Evolutionary conservation across 1,284 basidiomycete species (phyloP), one percentile per base, ranked within the genome.

Genomic region (Apiotrichum domesticum): DNA sequence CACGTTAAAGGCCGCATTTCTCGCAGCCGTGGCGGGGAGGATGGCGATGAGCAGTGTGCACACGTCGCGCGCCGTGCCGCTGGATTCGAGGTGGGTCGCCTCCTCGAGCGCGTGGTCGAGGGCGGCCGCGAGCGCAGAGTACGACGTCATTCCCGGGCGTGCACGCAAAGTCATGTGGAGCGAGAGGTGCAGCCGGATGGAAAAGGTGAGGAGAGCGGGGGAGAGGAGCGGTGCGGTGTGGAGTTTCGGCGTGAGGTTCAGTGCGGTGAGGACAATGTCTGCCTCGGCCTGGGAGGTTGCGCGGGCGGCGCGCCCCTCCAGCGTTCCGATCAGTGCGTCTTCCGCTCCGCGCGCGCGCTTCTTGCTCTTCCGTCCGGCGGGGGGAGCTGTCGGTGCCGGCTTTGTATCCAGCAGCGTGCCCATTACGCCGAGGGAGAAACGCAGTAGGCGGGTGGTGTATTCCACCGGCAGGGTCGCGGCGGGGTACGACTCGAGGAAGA

Each of bases 321-420:
- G 59, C 4, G 78, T 70, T 52, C 82, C 84, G 68, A 94, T 85
- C 8, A 88, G 76, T 63, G 87, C 87, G 62, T 90, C 89, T 33
- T 85, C 88, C 68, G 88, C 87, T 52, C 82, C 85, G 37, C 85
- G 81, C 15, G 82, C 81, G 43, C 87, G 80, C 72, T 90, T 93
- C 76, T 87, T 92, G 49, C 84, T 83, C 65, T 84, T 85, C 67
- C 54, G 45, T 2, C 48, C 52, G n/a, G 35, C n/a, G 7, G 35
- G 33, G 5, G 33, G n/a, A 2, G 43, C 39, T 6, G 42, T 50
- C 15, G 52, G 29, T 15, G 57, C 47, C 13, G 54, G 50, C 58
- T 56, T 52, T 1, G 59, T 48, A 11, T 69, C 68, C 14, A 73
- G 60, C 6, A 70, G 44, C 9, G 62, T 58, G n/a, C 66, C 63